phyloP scores from a whole-genome alignment of 208 protist species.

The Crithidia brevicula region DNA sequence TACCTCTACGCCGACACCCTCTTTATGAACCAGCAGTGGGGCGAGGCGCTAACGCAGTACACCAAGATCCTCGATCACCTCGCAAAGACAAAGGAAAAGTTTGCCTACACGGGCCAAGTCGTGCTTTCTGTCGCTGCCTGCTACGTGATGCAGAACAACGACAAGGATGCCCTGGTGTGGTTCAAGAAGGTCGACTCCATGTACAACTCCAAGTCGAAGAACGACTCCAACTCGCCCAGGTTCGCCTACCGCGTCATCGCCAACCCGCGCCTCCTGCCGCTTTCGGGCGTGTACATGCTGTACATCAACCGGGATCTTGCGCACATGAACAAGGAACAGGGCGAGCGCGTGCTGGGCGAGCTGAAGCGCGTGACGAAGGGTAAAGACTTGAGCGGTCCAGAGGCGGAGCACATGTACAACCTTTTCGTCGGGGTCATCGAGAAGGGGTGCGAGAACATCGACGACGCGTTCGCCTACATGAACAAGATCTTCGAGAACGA shows the following conservation, averaged over 20 bases:
- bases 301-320: conserved; percentile 93
- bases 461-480: conserved; percentile 61
- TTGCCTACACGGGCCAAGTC: conserved; percentile 90
- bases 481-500: conserved; percentile 81
- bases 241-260: conserved; percentile 77
- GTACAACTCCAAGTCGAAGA: conserved; percentile 92
- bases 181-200: conserved; percentile 84
- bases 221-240: conserved; percentile 89
- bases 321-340: conserved; percentile 88
- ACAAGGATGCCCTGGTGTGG: conserved; percentile 65
- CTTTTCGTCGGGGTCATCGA: conserved; percentile 91
- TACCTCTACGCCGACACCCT: conserved; percentile 92
- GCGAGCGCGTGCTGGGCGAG: conserved; percentile 65
- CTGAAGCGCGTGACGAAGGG: conserved; percentile 66
- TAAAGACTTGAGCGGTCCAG: conserved; percentile 68
- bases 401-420: conserved; percentile 82
- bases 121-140: conserved; percentile 83
- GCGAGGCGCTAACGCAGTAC: conserved; percentile 71
- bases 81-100: conserved; percentile 70
- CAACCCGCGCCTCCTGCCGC: conserved; percentile 74
- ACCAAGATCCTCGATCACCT: conserved; percentile 68
- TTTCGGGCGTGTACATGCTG: conserved; percentile 87
- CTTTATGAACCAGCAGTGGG: conserved; percentile 91
- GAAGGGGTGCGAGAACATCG: conserved; percentile 78
- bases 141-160: conserved; percentile 81